A percentile compares a stretch with the other conserved stretches of the same genome.
These are phyloP conservation scores for Taiozyma sp. DNA, from an alignment of 1,139 yeast species.

Conservation along the genomic window DNA sequence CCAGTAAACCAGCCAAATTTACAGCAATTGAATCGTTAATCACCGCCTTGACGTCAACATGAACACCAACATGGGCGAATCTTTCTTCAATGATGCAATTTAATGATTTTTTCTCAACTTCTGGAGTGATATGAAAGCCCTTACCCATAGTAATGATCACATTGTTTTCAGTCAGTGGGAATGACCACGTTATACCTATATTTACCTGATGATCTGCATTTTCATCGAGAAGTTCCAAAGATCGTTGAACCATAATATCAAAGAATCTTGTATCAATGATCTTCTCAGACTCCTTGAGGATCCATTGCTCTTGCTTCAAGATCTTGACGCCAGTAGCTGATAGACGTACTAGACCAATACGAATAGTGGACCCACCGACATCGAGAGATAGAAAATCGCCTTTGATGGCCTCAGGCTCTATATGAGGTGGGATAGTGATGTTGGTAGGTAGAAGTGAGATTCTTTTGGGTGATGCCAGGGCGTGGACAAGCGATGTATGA, in stretches of 20 bases:
- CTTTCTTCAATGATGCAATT: constrained; percentile 15
- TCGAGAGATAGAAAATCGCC: constrained; percentile 13
- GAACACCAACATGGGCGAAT: constrained; percentile 1
- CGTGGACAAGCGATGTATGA: background rate
- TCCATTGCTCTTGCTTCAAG: constrained; percentile 10
- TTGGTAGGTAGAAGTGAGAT: constrained; percentile 5
- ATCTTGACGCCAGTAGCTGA: background rate
- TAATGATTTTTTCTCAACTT: constrained; percentile 15
- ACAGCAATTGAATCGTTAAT: constrained; percentile 32
- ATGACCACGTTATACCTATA: constrained; percentile 30
- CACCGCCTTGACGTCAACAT: constrained; percentile 18
- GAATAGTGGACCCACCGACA: constrained; percentile 22
- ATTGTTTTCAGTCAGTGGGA: constrained; percentile 26
- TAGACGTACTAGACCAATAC: constrained; percentile 11
- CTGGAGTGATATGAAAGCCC: constrained; percentile 25
- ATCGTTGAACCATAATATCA: constrained; percentile 16
- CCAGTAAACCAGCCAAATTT: constrained; percentile 16
- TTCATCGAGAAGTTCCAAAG: constrained; percentile 1
- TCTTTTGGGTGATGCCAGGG: background rate
- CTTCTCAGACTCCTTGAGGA: constrained; percentile 14
- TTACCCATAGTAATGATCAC: constrained; percentile 30
- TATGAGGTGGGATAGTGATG: background rate
- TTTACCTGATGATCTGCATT: background rate
- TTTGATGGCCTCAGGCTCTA: constrained; percentile 1
- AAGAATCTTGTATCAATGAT: constrained; percentile 24